Conservation (phyloP, 129 eudicot genomes). For the Daucus carota region DH1_v3.0 NC_030387.2:35810001-35810500, state of each 20-base stretch:
- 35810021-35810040: too few relatives aligned
- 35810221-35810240: conserved; percentile 85
- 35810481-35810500: conserved; percentile 55
- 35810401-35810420: background rate
- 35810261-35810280: conserved; percentile 96
- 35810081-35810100: too few relatives aligned
- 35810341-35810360: background rate
- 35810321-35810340: background rate
- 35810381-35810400: background rate
- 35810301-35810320: conserved; percentile 85
- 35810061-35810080: too few relatives aligned
- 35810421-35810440: too few relatives aligned
- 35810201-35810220: background rate
- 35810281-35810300: conserved; percentile 87
- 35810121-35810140: too few relatives aligned
- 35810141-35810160: background rate
- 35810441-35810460: background rate
- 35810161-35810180: background rate
- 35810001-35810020: too few relatives aligned
- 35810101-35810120: too few relatives aligned
- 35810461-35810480: background rate
- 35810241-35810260: conserved; percentile 87
- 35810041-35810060: too few relatives aligned
- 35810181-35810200: background rate
- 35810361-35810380: background rate